These are phyloP conservation scores for Coemansia sp. DNA, from an alignment of 192 early-diverging fungal genomes.

Conservation along the genomic window DNA sequence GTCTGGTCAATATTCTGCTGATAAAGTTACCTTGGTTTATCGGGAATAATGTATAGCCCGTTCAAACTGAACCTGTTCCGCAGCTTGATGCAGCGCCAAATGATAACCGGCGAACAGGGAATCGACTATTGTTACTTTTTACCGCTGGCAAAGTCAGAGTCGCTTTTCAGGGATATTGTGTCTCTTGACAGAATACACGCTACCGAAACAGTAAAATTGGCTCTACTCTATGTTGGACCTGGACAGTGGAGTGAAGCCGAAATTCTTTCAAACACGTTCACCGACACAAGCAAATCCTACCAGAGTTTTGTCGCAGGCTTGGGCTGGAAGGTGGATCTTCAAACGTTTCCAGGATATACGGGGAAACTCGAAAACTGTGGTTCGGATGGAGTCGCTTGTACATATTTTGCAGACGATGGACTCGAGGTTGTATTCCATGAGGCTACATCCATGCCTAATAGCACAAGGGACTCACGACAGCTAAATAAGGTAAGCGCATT, in stretches of 20 bases:
- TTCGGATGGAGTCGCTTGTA: constrained; percentile 72
- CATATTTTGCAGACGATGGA: constrained; percentile 83
- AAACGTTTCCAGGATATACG: constrained; percentile 78
- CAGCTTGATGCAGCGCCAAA: constrained; percentile 27
- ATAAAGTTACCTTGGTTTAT: not conserved
- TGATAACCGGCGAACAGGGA: constrained; percentile 14
- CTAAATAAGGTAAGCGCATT: constrained; percentile 79
- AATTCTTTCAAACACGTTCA: constrained; percentile 76
- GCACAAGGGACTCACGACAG: constrained; percentile 77
- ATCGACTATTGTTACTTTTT: constrained; percentile 19
- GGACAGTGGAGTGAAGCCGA: constrained; percentile 88
- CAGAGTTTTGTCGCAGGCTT: constrained; percentile 83
- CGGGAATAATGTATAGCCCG: constrained; percentile 12
- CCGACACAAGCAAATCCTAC: constrained; percentile 69
- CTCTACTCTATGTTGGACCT: constrained; percentile 85
- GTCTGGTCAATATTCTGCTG: not conserved
- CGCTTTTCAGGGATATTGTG: constrained; percentile 30
- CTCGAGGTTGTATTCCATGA: constrained; percentile 94
- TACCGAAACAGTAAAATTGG: constrained; percentile 87
- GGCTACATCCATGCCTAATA: constrained; percentile 82
- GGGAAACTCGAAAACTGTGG: constrained; percentile 83
- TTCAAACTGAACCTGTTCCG: constrained; percentile 34
- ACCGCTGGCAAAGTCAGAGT: constrained; percentile 29
- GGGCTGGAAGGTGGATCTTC: constrained; percentile 91
- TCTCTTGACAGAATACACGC: constrained; percentile 37